Conservation (phyloP, 2,329 filamentous ascomycete genomes). For the Colletotrichum theobromicola region DNA sequence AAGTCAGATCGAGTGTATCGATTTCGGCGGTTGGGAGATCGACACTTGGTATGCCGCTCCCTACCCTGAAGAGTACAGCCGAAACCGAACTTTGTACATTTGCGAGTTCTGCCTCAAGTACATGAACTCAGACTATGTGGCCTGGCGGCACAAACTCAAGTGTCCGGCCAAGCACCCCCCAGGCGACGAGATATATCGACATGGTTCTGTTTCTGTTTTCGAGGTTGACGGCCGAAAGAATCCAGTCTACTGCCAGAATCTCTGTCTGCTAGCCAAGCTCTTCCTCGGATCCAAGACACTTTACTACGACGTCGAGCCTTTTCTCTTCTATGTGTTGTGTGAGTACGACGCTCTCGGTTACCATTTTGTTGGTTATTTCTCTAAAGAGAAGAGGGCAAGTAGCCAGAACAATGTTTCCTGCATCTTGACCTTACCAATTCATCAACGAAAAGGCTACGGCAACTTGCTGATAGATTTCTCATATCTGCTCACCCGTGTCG, state of each 20-base stretch:
- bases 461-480: constrained; percentile 98
- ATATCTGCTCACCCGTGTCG: constrained; percentile 91
- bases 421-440: constrained; percentile 93
- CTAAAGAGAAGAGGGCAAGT: constrained; percentile 94
- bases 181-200: constrained; percentile 95
- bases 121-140: constrained; percentile 98
- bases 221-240: constrained; percentile 98
- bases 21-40: constrained; percentile 97
- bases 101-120: constrained; percentile 99
- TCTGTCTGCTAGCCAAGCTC: constrained; percentile 93
- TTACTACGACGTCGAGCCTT: constrained; percentile 97
- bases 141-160: constrained; percentile 97
- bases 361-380: constrained; percentile 99
- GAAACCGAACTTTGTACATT: constrained; percentile 96
- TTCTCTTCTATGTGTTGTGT: constrained; percentile 96
- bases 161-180: constrained; percentile 96
- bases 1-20: constrained; percentile 98
- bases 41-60: constrained; percentile 99
- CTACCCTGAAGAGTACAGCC: constrained; percentile 97
- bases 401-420: constrained; percentile 98
- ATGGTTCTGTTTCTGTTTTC: constrained; percentile 91
- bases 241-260: constrained; percentile 97
- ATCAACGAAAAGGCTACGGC: constrained; percentile 96
- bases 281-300: constrained; percentile 98
- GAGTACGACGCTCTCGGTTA: constrained; percentile 92